Evolutionary conservation across 305 asterid species (phyloP).

Genomic region (Fraxinus sp.): DNA sequence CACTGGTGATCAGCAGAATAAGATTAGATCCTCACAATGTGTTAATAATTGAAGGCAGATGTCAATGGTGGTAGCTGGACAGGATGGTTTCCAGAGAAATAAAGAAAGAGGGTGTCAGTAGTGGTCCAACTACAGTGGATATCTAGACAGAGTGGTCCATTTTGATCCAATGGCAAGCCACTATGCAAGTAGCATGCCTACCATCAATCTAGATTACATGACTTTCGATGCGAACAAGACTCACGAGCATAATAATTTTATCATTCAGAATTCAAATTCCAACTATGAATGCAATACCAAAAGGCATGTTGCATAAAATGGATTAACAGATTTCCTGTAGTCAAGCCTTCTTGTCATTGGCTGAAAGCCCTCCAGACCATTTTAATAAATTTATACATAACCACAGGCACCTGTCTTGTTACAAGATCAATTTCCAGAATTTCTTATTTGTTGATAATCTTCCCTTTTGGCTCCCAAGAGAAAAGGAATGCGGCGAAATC

Average conservation of each 20-base stretch:
- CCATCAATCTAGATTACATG: slow-evolving; percentile 11
- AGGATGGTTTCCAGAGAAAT: slow-evolving; percentile 27
- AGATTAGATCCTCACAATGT: slow-evolving; percentile 24
- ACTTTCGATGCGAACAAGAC: slow-evolving; percentile 13
- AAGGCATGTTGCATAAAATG: background rate
- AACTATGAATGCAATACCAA: background rate
- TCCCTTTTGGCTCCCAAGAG: background rate
- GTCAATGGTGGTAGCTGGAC: slow-evolving; percentile 36
- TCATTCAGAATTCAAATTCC: background rate
- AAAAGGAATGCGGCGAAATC: background rate
- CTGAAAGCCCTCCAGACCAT: background rate
- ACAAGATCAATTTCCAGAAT: background rate
- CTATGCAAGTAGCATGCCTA: slow-evolving; percentile 7
- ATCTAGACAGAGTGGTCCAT: slow-evolving; percentile 52
- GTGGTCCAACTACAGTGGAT: slow-evolving; percentile 49
- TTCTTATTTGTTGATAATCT: background rate
- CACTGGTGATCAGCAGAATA: background rate
- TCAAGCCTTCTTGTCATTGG: background rate
- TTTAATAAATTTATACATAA: background rate
- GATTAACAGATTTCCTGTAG: background rate
- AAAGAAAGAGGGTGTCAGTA: slow-evolving; percentile 29
- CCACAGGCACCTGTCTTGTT: background rate
- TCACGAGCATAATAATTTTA: slow-evolving; percentile 11
- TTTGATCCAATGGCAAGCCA: slow-evolving; percentile 23
- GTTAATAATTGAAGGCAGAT: slow-evolving; percentile 39